phyloP scores from a whole-genome alignment of 768 basidiomycete genomes.

The Lactarius hengduanensis region DNA sequence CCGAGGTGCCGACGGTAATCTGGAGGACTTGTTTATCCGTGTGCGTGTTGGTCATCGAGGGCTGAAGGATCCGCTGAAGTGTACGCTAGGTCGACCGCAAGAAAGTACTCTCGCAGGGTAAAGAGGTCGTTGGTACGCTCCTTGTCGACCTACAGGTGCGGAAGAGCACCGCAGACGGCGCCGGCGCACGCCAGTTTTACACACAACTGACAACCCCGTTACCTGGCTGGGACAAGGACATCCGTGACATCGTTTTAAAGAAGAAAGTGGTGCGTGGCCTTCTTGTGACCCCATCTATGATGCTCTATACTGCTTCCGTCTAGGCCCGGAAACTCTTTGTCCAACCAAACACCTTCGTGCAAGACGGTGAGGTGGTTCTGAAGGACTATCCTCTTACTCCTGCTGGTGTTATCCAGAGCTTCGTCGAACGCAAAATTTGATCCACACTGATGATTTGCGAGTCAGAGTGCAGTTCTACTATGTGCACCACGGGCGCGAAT shows the following conservation, averaged over 20 bases:
- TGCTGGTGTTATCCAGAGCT: constrained; percentile 76
- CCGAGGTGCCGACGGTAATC: constrained; percentile 51
- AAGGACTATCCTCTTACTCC: constrained; percentile 77
- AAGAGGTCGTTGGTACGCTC: constrained; percentile 66
- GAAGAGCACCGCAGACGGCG: constrained; percentile 82
- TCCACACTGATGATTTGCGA: not conserved
- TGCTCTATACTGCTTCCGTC: not conserved
- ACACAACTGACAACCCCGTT: constrained; percentile 74
- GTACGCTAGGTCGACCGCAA: constrained; percentile 63
- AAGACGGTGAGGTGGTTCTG: constrained; percentile 64
- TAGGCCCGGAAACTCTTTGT: constrained; percentile 85
- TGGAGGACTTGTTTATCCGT: constrained; percentile 68
- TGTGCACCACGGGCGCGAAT: constrained; percentile 15
- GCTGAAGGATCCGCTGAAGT: constrained; percentile 1
- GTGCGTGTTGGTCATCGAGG: constrained; percentile 36
- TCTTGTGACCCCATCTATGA: constrained; percentile 1
- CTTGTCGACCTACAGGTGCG: constrained; percentile 79
- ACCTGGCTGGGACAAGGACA: constrained; percentile 68
- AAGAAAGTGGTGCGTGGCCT: constrained; percentile 65
- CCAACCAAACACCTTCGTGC: constrained; percentile 75
- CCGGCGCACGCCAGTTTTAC: constrained; percentile 77
- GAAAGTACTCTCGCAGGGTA: constrained; percentile 63
- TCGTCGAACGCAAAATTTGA: constrained; percentile 58
- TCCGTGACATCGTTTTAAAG: constrained; percentile 71
- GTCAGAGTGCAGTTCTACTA: constrained; percentile 12